Conservation (phyloP, 2,329 filamentous ascomycete species). For the Kalmusia sp. region DNA sequence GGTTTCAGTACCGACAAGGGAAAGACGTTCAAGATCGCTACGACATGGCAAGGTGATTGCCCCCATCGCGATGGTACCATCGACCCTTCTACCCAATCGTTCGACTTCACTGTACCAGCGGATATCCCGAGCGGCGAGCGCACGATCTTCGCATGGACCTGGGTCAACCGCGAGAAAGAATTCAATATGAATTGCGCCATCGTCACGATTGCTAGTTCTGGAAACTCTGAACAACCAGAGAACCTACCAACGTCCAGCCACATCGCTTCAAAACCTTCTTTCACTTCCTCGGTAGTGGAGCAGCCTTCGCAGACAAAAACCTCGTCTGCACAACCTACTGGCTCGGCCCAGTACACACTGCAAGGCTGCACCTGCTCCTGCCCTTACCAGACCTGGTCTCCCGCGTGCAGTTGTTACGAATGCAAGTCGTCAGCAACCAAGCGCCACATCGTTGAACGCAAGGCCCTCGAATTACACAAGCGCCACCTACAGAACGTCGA, state of each 20-base stretch:
- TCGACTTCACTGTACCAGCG: conserved; percentile 53
- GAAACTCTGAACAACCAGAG: conserved; percentile 20
- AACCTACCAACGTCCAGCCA: conserved; percentile 1
- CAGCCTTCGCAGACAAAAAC: conserved; percentile 1
- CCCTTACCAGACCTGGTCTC: conserved; percentile 27
- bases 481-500: conserved; percentile 21
- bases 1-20: conserved; percentile 54
- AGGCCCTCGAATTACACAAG: conserved; percentile 40
- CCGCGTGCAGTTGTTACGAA: conserved; percentile 32
- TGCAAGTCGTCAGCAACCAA: conserved; percentile 25
- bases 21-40: conserved; percentile 53
- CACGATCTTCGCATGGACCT: conserved; percentile 56
- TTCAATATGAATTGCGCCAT: conserved; percentile 55
- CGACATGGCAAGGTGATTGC: conserved; percentile 56
- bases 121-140: conserved; percentile 51
- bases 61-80: conserved; percentile 48
- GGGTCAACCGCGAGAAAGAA: conserved; percentile 57
- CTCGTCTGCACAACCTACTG: neutral
- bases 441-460: conserved; percentile 36
- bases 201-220: conserved; percentile 48
- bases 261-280: conserved; percentile 13
- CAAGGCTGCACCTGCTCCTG: conserved; percentile 40
- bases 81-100: conserved; percentile 51
- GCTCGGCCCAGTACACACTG: conserved; percentile 29
- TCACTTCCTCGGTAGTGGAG: neutral